A percentile compares a stretch with the other conserved stretches of the same genome.
Conservation (phyloP, 306 rosid species). For the Astragalus membranaceus region DNA sequence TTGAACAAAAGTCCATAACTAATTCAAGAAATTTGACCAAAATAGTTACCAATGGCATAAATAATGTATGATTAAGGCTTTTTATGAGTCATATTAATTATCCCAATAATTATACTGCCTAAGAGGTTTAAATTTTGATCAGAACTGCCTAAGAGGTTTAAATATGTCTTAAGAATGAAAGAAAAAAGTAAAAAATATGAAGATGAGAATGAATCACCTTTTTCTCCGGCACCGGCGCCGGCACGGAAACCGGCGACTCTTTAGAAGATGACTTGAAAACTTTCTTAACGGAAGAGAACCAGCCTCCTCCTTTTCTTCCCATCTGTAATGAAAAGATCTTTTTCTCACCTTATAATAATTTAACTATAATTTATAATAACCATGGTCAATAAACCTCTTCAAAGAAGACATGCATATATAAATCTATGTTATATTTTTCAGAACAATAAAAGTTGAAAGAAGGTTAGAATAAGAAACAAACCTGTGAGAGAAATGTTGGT, state of each 20-base stretch:
- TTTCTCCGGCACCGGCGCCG: slow-evolving; percentile 36
- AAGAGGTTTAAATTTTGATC: too few relatives aligned
- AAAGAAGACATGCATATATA: too few relatives aligned
- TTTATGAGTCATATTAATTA: not conserved
- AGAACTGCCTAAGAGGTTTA: too few relatives aligned
- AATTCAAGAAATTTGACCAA: not conserved
- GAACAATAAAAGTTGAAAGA: too few relatives aligned
- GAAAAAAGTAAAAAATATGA: not conserved
- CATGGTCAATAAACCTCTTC: too few relatives aligned
- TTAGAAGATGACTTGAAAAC: slow-evolving; percentile 70
- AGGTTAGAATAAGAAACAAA: not conserved
- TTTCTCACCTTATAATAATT: slow-evolving; percentile 3
- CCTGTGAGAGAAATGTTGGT: slow-evolving; percentile 21
- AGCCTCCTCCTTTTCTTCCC: slow-evolving; percentile 85
- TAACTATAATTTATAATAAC: too few relatives aligned
- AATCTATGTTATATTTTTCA: too few relatives aligned
- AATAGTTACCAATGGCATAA: not conserved
- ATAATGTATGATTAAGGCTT: not conserved
- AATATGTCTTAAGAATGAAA: too few relatives aligned
- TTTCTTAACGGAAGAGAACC: slow-evolving; percentile 90
- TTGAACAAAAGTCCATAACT: slow-evolving; percentile 2
- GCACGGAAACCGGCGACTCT: slow-evolving; percentile 27
- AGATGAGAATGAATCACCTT: slow-evolving; percentile 37
- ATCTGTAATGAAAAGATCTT: slow-evolving; percentile 32
- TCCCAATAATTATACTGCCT: not conserved